These are phyloP conservation scores for Lolium rigidum DNA, from an alignment of 176 grass and related monocot species.

Conservation along the genomic window DNA sequence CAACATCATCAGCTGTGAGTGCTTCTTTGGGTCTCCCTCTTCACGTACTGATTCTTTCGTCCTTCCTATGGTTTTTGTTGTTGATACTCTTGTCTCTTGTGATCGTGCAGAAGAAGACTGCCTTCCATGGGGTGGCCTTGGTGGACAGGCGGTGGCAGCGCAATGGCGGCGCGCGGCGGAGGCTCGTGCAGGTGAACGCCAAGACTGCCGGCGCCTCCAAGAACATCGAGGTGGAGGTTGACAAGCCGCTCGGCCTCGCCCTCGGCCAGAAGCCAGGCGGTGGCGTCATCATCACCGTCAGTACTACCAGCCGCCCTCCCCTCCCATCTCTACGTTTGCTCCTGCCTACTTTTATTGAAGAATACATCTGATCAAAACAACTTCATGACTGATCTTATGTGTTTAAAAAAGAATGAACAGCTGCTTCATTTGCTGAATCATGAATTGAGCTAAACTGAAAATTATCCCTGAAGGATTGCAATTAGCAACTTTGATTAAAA, in stretches of 20 bases:
- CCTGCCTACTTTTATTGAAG: slow-evolving; percentile 15
- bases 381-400: background rate
- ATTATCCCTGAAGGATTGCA: background rate
- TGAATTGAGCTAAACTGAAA: slow-evolving; percentile 21
- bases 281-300: slow-evolving; percentile 85
- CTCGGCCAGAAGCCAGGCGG: slow-evolving; percentile 89
- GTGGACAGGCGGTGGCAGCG: slow-evolving; percentile 41
- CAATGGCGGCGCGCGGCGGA: slow-evolving; percentile 24
- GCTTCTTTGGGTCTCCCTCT: background rate
- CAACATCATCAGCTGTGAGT: slow-evolving; percentile 52
- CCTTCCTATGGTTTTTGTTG: background rate
- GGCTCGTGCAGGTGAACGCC: slow-evolving; percentile 72
- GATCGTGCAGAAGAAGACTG: slow-evolving; percentile 70
- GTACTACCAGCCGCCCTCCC: slow-evolving; percentile 11
- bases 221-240: slow-evolving; percentile 93
- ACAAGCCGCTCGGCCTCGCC: slow-evolving; percentile 89
- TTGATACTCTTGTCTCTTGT: slow-evolving; percentile 16
- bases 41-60: background rate
- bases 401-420: background rate
- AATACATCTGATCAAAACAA: slow-evolving; percentile 17
- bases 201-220: slow-evolving; percentile 68
- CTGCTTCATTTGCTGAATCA: slow-evolving; percentile 1
- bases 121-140: slow-evolving; percentile 68
- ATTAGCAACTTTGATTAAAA: background rate
- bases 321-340: background rate